Percentiles rank a stretch among this genome's conserved stretches.
Evolutionary conservation across 768 basidiomycete genomes (phyloP).

Genomic region (Pleurotus cornucopiae): DNA sequence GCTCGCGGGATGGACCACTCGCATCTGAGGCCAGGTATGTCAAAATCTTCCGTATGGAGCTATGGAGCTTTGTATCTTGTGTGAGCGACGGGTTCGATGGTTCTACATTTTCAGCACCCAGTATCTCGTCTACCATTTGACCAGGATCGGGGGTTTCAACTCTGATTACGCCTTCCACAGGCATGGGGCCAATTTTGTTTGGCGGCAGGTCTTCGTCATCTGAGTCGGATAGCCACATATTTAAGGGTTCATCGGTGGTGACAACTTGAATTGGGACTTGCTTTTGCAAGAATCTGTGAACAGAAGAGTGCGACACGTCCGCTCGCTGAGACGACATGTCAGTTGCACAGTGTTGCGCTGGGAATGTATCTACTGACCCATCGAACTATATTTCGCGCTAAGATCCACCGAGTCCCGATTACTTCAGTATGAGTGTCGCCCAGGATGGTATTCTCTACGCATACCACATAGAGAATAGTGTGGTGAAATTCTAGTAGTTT

Average conservation of each 20-base stretch:
- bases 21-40: background rate
- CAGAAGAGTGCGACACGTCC: background rate
- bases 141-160: background rate
- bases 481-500: conserved; percentile 14
- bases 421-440: conserved; percentile 10
- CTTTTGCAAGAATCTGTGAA: background rate
- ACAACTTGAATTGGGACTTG: background rate
- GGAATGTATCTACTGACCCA: conserved; percentile 17
- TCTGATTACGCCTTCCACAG: no score
- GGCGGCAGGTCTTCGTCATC: no score
- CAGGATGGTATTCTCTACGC: conserved; percentile 17
- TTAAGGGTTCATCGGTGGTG: background rate
- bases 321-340: conserved; percentile 2
- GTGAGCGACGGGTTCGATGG: background rate
- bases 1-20: background rate
- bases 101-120: background rate
- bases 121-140: background rate
- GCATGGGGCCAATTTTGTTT: no score
- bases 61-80: background rate
- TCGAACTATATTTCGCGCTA: conserved; percentile 16
- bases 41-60: background rate
- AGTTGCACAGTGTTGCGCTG: background rate
- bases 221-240: no score
- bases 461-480: conserved; percentile 19
- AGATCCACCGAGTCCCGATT: conserved; percentile 19